These are phyloP conservation scores for Annona cherimola DNA, from an alignment of 164 flowering plant species.

Conservation along the genomic window DNA sequence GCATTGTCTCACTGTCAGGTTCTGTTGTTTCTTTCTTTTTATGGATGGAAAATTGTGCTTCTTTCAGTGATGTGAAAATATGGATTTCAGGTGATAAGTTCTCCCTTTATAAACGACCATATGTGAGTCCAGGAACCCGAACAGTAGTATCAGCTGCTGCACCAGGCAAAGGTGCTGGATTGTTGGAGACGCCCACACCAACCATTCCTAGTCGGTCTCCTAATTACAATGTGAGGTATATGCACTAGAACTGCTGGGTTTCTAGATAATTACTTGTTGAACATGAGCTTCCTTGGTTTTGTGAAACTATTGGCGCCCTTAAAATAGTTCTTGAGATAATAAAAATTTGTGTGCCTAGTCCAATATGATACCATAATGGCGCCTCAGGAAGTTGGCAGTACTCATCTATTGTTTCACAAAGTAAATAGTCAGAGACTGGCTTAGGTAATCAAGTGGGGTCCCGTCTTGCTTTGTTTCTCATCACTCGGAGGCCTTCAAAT, in stretches of 20 bases:
- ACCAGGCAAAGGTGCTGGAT: conserved; percentile 59
- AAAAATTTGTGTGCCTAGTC: too few species aligned
- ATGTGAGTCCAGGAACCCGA: conserved; percentile 28
- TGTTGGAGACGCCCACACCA: conserved; percentile 57
- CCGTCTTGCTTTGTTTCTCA: too few species aligned
- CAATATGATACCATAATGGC: too few species aligned
- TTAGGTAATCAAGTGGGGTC: too few species aligned
- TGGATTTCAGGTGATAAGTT: conserved; percentile 44
- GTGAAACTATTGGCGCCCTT: neutral
- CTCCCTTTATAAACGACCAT: conserved; percentile 32
- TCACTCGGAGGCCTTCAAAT: too few species aligned
- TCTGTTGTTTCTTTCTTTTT: neutral
- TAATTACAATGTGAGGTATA: conserved; percentile 60
- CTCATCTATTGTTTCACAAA: too few species aligned
- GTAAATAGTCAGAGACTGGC: too few species aligned
- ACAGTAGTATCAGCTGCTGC: conserved; percentile 37
- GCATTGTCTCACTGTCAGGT: too few species aligned
- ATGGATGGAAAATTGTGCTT: neutral
- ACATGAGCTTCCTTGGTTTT: neutral
- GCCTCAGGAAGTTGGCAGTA: too few species aligned
- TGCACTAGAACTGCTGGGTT: neutral
- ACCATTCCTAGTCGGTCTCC: conserved; percentile 62
- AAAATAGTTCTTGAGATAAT: too few species aligned
- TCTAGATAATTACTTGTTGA: neutral
- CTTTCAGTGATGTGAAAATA: neutral